A percentile compares a stretch with the other conserved stretches of the same genome.
phyloP scores from a whole-genome alignment of 75 land plant genomes.

The Azolla pinnata region DNA sequence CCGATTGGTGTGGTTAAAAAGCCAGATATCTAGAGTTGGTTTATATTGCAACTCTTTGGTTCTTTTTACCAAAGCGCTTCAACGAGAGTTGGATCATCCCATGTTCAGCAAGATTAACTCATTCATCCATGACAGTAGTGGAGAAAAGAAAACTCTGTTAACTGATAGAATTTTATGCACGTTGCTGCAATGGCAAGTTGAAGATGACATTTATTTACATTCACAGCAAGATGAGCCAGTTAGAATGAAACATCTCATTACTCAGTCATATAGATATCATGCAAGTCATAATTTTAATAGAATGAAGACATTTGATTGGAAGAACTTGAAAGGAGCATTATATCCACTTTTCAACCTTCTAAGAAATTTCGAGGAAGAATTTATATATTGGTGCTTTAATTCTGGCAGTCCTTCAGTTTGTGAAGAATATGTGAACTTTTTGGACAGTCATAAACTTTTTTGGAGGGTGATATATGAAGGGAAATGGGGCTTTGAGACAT shows the following conservation, averaged over 20 bases:
- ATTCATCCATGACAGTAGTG: too few species aligned
- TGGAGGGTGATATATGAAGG: slow-evolving; percentile 27
- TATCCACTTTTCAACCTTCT: slow-evolving; percentile 31
- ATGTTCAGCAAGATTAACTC: slow-evolving; percentile 39
- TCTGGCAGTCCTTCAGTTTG: slow-evolving; percentile 27
- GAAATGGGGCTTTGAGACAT: too few species aligned
- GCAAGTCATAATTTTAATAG: background rate
- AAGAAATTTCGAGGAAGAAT: slow-evolving; percentile 38
- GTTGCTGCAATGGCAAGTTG: slow-evolving; percentile 23
- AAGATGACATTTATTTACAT: slow-evolving; percentile 14
- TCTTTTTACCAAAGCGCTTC: slow-evolving; percentile 22
- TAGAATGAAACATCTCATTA: slow-evolving; percentile 34
- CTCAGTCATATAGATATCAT: slow-evolving; percentile 9
- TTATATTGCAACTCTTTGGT: slow-evolving; percentile 32
- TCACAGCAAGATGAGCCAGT: slow-evolving; percentile 13
- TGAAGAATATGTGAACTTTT: slow-evolving; percentile 24
- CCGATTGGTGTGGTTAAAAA: slow-evolving; percentile 51
- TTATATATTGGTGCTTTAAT: slow-evolving; percentile 40
- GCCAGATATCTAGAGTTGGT: slow-evolving; percentile 24
- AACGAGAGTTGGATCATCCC: slow-evolving; percentile 38
- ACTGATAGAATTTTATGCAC: slow-evolving; percentile 10
- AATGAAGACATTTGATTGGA: background rate
- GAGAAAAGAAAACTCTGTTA: slow-evolving; percentile 17
- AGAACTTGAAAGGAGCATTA: background rate
- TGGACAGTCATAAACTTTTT: slow-evolving; percentile 36